Evolutionary conservation across 1,284 basidiomycete genomes (phyloP), one percentile per base, ranked within the genome.

Genomic region (Microbotryomycetes sp.): DNA sequence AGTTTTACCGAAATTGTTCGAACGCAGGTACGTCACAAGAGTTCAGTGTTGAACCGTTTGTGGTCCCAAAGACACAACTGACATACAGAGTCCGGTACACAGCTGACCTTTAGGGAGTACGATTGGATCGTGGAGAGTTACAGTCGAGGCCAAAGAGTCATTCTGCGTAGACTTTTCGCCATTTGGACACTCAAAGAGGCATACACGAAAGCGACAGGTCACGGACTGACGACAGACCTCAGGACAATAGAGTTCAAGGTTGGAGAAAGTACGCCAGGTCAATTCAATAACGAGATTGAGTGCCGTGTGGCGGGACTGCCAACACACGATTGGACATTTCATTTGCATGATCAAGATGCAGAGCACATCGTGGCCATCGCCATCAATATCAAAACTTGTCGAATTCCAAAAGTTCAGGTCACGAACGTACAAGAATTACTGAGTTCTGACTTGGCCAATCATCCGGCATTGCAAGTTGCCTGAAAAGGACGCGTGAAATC

Each of bases 121-220:
- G 36, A 9, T 9, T 42, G 36, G 36, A 42, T 42, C 36, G 19
- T 19, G 19, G 36, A 42, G 36, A n/a, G n/a, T n/a, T n/a, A n/a
- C n/a, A n/a, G n/a, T n/a, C n/a, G n/a, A n/a, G n/a, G n/a, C 19
- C 36, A 42, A 42, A 9, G 12, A 42, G 19, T 42, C 12, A 42
- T 42, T 42, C 12, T 19, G 19, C 19, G 36, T 19, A 19, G 12
- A 42, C 19, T 42, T 12, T 78, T 46, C 78, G 78, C 23, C 77
- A 82, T 89, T 63, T 91, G 88, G 88, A 89, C 88, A 4, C 77
- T 88, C 72, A 91, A 91, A 75, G 88, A 91, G 74, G 87, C 89
- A 3, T 91, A 88, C 73, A 87, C 87, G 3, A 91, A 91, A 76
- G 87, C 88, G 4, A 79, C 89, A 28, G 88, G 88, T 14, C 48